Percentiles rank a stretch among this genome's conserved stretches.
Evolutionary conservation across 441 rosid species (phyloP).

Genomic region (Croton laevigatus): DNA sequence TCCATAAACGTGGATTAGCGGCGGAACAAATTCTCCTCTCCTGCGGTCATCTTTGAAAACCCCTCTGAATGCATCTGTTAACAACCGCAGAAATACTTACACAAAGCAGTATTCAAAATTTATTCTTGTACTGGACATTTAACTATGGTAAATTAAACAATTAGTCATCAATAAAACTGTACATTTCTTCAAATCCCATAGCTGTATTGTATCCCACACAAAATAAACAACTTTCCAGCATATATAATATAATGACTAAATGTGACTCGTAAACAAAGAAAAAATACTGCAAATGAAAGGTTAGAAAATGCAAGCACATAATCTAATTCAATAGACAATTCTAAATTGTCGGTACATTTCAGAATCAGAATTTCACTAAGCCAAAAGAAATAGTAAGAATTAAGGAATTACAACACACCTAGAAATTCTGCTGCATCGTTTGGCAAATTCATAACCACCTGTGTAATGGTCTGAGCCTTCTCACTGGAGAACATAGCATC

Average conservation of each 20-base stretch:
- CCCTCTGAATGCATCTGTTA: slow-evolving; percentile 76
- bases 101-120: not conserved
- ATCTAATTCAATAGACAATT: slow-evolving; percentile 2
- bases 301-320: not conserved
- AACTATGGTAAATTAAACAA: not conserved
- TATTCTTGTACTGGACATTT: not conserved
- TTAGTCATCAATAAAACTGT: not conserved
- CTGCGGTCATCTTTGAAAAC: slow-evolving; percentile 43
- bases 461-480: slow-evolving; percentile 63
- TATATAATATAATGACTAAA: not conserved
- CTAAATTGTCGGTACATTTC: slow-evolving; percentile 3
- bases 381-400: not conserved
- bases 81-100: not conserved
- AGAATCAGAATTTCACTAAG: not conserved
- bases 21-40: slow-evolving; percentile 40
- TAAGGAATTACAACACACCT: slow-evolving; percentile 39
- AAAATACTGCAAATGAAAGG: not conserved
- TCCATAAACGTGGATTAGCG: slow-evolving; percentile 81
- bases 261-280: no score
- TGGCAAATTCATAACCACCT: slow-evolving; percentile 88
- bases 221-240: not conserved
- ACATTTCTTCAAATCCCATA: not conserved
- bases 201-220: not conserved
- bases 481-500: slow-evolving; percentile 67
- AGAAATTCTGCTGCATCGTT: slow-evolving; percentile 77